Evolutionary conservation across 2,329 filamentous ascomycete genomes (phyloP).

Genomic region (Colletotrichum limetticola): DNA sequence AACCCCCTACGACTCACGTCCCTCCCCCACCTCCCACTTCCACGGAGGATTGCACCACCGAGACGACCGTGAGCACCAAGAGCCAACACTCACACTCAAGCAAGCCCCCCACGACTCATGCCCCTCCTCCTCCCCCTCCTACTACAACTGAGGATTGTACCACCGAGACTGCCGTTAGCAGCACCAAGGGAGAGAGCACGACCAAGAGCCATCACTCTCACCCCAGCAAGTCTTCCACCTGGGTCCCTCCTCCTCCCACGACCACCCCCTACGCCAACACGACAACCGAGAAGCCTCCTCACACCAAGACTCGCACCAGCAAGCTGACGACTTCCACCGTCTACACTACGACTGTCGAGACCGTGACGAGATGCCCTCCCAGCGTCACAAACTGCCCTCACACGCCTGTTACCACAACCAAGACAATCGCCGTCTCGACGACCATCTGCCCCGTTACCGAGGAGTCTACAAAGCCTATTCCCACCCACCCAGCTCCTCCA

Average conservation of each 20-base stretch:
- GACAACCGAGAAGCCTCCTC: slow-evolving; percentile 11
- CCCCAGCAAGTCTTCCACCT: slow-evolving; percentile 24
- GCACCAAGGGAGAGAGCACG: background rate
- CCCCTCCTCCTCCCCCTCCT: background rate
- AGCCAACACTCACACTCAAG: background rate
- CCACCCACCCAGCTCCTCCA: background rate
- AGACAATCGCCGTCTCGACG: slow-evolving; percentile 51
- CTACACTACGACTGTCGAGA: slow-evolving; percentile 57
- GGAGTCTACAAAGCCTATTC: background rate
- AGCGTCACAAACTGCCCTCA: slow-evolving; percentile 30
- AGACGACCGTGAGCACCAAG: background rate
- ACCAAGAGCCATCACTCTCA: background rate
- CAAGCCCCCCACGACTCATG: background rate
- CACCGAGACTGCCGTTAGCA: background rate
- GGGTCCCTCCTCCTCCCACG: background rate
- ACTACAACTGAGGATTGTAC: background rate
- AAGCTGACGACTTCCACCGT: slow-evolving; percentile 48
- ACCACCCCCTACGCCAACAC: slow-evolving; percentile 5
- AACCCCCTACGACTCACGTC: slow-evolving; percentile 22
- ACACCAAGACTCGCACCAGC: background rate
- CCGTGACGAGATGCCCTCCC: slow-evolving; percentile 51
- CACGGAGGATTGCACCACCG: background rate
- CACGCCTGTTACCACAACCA: slow-evolving; percentile 48
- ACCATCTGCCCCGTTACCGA: slow-evolving; percentile 46
- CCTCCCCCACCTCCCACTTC: background rate